Evolutionary conservation across 2,329 filamentous ascomycete genomes (phyloP), one percentile per base, ranked within the genome.

Genomic region (Zymoseptoria pseudotritici): DNA sequence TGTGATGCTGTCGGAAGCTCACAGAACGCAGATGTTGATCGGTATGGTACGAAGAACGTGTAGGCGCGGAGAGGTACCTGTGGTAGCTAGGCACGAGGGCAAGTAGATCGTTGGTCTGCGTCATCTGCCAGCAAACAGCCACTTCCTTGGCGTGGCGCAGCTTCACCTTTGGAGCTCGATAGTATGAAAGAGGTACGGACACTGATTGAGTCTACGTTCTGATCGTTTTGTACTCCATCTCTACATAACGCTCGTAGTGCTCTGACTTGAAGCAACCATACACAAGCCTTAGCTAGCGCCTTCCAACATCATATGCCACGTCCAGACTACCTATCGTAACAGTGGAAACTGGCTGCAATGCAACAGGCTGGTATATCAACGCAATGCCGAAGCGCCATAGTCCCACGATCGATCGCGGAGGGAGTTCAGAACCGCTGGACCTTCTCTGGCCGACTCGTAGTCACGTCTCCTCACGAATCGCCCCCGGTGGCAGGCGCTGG

Each of bases 381-480:
- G 58, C 57, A 63, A 59, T 57, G 46, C 53, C 53, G 54, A 17
- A 13, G 22, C 52, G 20, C 9, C 29, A 20, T 53, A 3, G 22
- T 13, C 26, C 22, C 22, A 29, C 13, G n/a, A 21, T 22, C 21
- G 8, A 22, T 10, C 22, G 52, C 13, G 9, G 26, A 24, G 17
- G 17, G 11, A 29, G n/a, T 31, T 31, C 52, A 19, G 17, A 53
- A 22, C 17, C 52, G 22, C 11, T 53, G 20, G n/a, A 22, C 11
- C 22, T 31, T 17, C 29, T 29, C 24, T 29, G 21, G n/a, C 29
- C n/a, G 7, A 29, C 20, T 26, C 22, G 52, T 53, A 17, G 52
- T n/a, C 22, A 26, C 26, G 52, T n/a, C 4, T 31, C 22, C 26
- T 29, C 70, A 73, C 58, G 70, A 65, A 26, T 72, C 71, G 58